phyloP scores from a whole-genome alignment of 192 early-diverging fungal genomes.

The Coemansia sp. region DNA sequence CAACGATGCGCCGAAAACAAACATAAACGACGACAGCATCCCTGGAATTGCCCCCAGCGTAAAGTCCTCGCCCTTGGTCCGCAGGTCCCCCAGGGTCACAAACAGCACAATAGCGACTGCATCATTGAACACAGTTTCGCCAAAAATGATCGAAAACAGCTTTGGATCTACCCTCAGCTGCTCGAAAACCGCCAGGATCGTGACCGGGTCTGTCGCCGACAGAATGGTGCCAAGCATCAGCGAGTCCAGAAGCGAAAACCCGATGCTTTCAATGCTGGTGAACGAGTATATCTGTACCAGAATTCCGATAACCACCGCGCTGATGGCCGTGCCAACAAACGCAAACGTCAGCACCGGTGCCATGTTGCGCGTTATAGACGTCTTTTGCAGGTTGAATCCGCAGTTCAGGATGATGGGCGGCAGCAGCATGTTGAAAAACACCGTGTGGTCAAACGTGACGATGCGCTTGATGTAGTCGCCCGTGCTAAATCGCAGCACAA shows the following conservation, averaged over 20 bases:
- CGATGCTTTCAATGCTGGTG: slow-evolving; percentile 68
- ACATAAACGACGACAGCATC: slow-evolving; percentile 72
- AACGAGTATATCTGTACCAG: slow-evolving; percentile 69
- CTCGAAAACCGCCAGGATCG: slow-evolving; percentile 92
- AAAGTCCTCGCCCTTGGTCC: slow-evolving; percentile 63
- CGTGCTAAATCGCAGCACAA: slow-evolving; percentile 50
- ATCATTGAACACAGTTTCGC: slow-evolving; percentile 94
- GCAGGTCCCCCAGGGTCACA: slow-evolving; percentile 75
- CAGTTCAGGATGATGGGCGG: slow-evolving; percentile 98
- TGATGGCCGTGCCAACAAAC: slow-evolving; percentile 88
- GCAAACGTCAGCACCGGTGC: slow-evolving; percentile 92
- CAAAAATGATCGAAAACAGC: slow-evolving; percentile 95
- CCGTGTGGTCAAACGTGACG: slow-evolving; percentile 86
- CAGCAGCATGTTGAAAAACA: slow-evolving; percentile 95
- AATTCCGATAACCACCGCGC: slow-evolving; percentile 83
- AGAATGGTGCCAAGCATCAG: slow-evolving; percentile 94
- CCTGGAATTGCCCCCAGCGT: slow-evolving; percentile 62
- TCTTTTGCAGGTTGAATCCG: slow-evolving; percentile 91
- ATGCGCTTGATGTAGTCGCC: slow-evolving; percentile 66
- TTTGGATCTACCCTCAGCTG: slow-evolving; percentile 92
- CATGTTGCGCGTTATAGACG: slow-evolving; percentile 84
- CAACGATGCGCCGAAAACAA: slow-evolving; percentile 80
- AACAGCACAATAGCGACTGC: slow-evolving; percentile 98
- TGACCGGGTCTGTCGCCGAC: slow-evolving; percentile 96
- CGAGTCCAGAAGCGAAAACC: slow-evolving; percentile 83